These are phyloP conservation scores for Ambrosia trifida DNA, from an alignment of 129 eudicot genomes.

Conservation along the genomic window DNA sequence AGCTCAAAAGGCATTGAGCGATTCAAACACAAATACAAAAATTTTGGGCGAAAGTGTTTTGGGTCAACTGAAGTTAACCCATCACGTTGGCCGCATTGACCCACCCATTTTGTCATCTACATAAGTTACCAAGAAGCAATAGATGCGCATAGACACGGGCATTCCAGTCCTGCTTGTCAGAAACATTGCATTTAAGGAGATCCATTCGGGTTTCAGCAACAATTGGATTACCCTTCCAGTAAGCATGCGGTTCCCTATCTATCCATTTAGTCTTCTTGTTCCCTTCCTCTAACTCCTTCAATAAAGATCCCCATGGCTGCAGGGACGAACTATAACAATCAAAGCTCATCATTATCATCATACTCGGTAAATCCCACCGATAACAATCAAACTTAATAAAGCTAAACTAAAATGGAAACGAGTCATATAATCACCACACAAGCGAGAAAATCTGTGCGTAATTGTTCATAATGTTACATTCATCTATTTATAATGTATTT, in stretches of 20 bases:
- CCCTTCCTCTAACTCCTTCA: slow-evolving; percentile 42
- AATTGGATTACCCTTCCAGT: slow-evolving; percentile 43
- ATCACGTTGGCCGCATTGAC: not conserved
- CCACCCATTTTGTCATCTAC: not conserved
- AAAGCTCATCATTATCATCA: too few species aligned
- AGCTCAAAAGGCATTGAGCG: too few species aligned
- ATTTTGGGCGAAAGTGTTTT: too few species aligned
- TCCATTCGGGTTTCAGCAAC: slow-evolving; percentile 40
- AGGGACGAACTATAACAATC: too few species aligned
- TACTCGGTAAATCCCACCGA: too few species aligned
- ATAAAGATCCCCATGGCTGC: slow-evolving; percentile 43
- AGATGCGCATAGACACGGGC: slow-evolving; percentile 42
- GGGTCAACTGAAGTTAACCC: not conserved
- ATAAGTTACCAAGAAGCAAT: slow-evolving; percentile 4
- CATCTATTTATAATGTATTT: too few species aligned
- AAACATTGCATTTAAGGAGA: slow-evolving; percentile 38
- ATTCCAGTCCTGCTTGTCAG: slow-evolving; percentile 38
- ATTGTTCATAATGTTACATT: too few species aligned
- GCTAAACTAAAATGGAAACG: too few species aligned
- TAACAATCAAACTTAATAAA: too few species aligned
- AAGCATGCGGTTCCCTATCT: slow-evolving; percentile 44
- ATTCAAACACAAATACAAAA: too few species aligned
- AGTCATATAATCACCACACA: too few species aligned
- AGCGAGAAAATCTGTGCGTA: too few species aligned
- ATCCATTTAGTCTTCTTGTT: slow-evolving; percentile 37